A percentile compares a stretch with the other conserved stretches of the same genome.
Evolutionary conservation across 257 asterid genomes (phyloP).

Genomic region (Solanum infundibuliforme): DNA sequence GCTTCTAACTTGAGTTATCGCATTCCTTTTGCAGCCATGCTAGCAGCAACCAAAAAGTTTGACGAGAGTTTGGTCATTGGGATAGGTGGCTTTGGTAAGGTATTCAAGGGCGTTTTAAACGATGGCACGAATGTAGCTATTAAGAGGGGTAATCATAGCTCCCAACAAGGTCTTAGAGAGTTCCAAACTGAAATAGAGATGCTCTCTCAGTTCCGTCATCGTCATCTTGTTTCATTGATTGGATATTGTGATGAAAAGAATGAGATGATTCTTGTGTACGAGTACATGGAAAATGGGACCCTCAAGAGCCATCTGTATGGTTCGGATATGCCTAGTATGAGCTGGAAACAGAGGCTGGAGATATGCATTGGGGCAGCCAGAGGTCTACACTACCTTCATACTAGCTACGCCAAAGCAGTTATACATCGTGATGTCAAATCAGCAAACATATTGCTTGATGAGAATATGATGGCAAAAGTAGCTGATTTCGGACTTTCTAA

Average conservation of each 20-base stretch:
- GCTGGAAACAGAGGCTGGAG: conserved; percentile 56
- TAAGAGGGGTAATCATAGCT: conserved; percentile 41
- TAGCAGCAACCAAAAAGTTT: conserved; percentile 48
- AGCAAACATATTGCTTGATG: conserved; percentile 49
- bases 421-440: conserved; percentile 58
- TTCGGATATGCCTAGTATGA: conserved; percentile 26
- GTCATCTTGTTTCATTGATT: conserved; percentile 34
- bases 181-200: conserved; percentile 49
- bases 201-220: conserved; percentile 43
- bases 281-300: conserved; percentile 57
- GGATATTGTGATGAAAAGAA: conserved; percentile 27
- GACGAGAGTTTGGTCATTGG: conserved; percentile 39
- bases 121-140: conserved; percentile 38
- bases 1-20: conserved; percentile 23
- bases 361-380: conserved; percentile 55
- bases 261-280: conserved; percentile 54
- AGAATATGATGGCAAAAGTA: conserved; percentile 46
- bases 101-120: conserved; percentile 29
- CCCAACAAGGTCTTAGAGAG: conserved; percentile 41
- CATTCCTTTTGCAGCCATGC: conserved; percentile 32
- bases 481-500: conserved; percentile 56
- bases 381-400: conserved; percentile 55
- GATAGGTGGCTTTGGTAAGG: conserved; percentile 51
- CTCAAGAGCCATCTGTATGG: conserved; percentile 42
- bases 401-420: conserved; percentile 32